These are phyloP conservation scores for Solanum clarkiae DNA, from an alignment of 257 asterid species.

Conservation along the genomic window DNA sequence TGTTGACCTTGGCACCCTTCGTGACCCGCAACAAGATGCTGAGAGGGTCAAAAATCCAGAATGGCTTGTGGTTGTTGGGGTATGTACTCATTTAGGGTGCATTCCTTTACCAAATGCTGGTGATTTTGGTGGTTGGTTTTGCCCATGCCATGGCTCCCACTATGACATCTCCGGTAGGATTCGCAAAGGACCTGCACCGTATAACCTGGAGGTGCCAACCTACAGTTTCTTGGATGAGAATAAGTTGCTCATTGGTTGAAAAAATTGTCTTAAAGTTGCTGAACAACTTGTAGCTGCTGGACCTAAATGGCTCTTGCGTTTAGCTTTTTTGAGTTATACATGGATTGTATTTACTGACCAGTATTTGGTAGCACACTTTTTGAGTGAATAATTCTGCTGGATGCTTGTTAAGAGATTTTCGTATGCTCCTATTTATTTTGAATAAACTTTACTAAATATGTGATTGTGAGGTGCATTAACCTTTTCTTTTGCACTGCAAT, in stretches of 20 bases:
- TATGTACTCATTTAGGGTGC: conserved; percentile 91
- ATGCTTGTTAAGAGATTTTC: background rate
- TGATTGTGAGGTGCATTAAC: background rate
- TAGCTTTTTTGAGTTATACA: background rate
- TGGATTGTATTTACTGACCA: conserved; percentile 10
- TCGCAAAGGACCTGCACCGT: conserved; percentile 92
- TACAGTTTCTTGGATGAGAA: conserved; percentile 77
- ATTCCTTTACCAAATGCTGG: conserved; percentile 97
- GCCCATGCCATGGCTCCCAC: conserved; percentile 96
- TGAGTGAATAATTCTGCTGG: conserved; percentile 12
- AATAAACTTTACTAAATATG: background rate
- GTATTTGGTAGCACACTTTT: conserved; percentile 3
- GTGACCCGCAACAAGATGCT: conserved; percentile 90
- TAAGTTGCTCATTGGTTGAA: conserved; percentile 68
- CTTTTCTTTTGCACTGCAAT: background rate
- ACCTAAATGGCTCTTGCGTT: background rate
- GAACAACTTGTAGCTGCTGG: background rate
- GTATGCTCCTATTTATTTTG: background rate
- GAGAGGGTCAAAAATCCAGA: conserved; percentile 83
- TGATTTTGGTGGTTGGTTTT: conserved; percentile 94
- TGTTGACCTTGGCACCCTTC: conserved; percentile 56
- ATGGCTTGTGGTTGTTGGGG: conserved; percentile 88
- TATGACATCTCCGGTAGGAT: conserved; percentile 91
- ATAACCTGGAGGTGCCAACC: conserved; percentile 84
- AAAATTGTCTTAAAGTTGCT: background rate